Evolutionary conservation across 2,329 filamentous ascomycete species (phyloP).

Genomic region (Colletotrichum tropicale): DNA sequence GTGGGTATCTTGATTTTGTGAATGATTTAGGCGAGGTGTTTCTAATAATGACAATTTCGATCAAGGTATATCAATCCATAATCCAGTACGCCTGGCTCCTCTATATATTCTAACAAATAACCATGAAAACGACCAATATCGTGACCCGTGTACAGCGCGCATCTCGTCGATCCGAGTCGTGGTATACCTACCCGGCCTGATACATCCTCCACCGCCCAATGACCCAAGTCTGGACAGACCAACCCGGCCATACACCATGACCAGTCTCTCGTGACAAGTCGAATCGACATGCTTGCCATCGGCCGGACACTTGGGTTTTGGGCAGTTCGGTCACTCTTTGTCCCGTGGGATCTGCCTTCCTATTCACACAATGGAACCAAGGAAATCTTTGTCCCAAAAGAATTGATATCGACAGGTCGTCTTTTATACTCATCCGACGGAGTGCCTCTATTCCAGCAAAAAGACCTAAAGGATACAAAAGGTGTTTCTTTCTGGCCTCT

Average conservation of each 20-base stretch:
- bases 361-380: neutral
- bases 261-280: neutral
- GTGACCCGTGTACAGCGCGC: neutral
- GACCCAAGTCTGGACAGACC: neutral
- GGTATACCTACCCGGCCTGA: neutral
- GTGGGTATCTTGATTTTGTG: neutral
- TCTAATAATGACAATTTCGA: neutral
- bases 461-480: neutral
- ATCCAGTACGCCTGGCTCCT: fast-evolving
- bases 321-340: neutral
- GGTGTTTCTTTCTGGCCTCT: neutral
- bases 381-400: neutral
- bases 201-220: neutral
- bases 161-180: neutral
- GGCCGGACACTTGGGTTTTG: neutral
- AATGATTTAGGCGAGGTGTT: neutral
- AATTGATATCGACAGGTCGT: fast-evolving
- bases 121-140: neutral
- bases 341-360: neutral
- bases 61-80: neutral
- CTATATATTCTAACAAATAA: neutral
- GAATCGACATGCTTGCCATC: neutral
- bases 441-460: neutral
- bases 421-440: neutral
- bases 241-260: neutral